Conservation (phyloP, 1,139 yeast genomes). For the Magnusiomyces tetraspermus region DNA sequence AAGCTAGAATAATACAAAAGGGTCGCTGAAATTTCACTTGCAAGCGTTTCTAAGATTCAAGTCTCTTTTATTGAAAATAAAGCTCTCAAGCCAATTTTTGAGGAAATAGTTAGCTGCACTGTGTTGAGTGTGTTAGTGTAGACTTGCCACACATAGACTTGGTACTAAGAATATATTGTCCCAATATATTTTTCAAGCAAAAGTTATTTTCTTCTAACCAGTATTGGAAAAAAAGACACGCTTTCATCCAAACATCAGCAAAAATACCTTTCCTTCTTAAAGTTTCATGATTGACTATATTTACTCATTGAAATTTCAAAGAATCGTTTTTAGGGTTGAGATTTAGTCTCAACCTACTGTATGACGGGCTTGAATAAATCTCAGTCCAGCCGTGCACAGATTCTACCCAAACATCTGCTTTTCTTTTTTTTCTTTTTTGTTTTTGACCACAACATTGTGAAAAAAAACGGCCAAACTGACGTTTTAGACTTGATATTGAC, state of each 20-base stretch:
- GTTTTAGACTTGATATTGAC: not conserved
- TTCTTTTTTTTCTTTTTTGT: not conserved
- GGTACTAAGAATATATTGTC: conserved; percentile 94
- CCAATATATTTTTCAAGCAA: conserved; percentile 77
- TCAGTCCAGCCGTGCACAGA: not conserved
- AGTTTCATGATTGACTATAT: too few species aligned
- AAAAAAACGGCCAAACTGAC: not conserved
- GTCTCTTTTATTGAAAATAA: conserved; percentile 75
- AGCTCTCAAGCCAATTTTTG: conserved; percentile 80
- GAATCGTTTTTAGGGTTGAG: too few species aligned
- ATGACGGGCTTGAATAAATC: too few species aligned
- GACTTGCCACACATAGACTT: conserved; percentile 90
- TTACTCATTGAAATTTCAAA: too few species aligned
- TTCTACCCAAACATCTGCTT: not conserved
- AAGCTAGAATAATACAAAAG: conserved; percentile 90
- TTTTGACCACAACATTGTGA: not conserved
- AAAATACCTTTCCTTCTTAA: too few species aligned
- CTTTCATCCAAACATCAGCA: too few species aligned
- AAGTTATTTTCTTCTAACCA: conserved; percentile 87
- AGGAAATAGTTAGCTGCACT: too few species aligned
- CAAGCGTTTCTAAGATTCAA: conserved; percentile 80
- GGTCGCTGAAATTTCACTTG: conserved; percentile 84
- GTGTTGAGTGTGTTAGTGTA: conserved; percentile 92
- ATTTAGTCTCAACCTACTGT: too few species aligned
- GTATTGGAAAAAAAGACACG: too few species aligned